Evolutionary conservation across 768 basidiomycete species (phyloP).

Genomic region (Scleroderma bovista): DNA sequence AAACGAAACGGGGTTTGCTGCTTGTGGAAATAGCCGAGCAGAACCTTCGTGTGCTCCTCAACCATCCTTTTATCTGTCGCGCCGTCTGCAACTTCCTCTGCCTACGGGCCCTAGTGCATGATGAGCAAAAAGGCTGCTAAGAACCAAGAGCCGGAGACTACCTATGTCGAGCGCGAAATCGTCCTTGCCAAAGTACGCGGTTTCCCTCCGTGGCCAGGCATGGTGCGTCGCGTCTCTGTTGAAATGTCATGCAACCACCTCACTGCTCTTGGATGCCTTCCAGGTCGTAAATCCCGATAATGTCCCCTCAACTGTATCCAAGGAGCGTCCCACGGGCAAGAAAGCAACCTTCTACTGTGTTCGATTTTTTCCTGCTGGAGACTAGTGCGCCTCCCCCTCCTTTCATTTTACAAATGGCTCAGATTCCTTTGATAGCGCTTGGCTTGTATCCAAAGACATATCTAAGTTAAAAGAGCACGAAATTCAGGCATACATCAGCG

Average conservation of each 20-base stretch:
- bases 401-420: constrained; percentile 7
- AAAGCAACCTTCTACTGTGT: constrained; percentile 69
- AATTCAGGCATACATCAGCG: constrained; percentile 78
- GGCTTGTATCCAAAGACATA: constrained; percentile 80
- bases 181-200: constrained; percentile 93
- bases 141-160: constrained; percentile 34
- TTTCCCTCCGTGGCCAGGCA: constrained; percentile 92
- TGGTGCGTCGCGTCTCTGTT: constrained; percentile 53
- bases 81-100: constrained; percentile 19
- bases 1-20: constrained; percentile 34
- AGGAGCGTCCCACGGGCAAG: constrained; percentile 68
- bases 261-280: constrained; percentile 7
- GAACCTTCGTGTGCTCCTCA: constrained; percentile 37
- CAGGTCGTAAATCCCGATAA: constrained; percentile 77
- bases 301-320: constrained; percentile 55
- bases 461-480: constrained; percentile 70
- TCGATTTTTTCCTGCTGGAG: constrained; percentile 90
- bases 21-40: constrained; percentile 36
- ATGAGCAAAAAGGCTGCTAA: constrained; percentile 52
- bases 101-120: constrained; percentile 11
- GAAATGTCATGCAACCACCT: constrained; percentile 5
- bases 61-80: constrained; percentile 36
- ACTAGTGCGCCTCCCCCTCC: constrained; percentile 64
- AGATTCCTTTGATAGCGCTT: constrained; percentile 50
- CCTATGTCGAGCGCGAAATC: constrained; percentile 72